Conservation (phyloP, 2,329 filamentous ascomycete genomes). For the Phyllosticta citribraziliensis region DNA sequence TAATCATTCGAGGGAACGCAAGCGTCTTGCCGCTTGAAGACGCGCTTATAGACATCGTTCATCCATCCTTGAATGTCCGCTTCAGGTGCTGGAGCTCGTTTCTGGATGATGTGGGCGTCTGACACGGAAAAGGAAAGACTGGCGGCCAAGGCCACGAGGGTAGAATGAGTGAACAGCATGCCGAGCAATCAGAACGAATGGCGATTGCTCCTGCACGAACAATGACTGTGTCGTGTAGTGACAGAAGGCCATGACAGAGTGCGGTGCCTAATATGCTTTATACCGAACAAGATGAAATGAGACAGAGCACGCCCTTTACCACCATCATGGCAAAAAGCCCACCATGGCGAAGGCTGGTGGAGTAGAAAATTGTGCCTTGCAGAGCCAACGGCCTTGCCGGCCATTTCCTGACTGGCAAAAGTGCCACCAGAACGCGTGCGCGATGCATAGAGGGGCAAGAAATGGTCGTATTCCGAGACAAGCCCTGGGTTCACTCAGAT, state of each 20-base stretch:
- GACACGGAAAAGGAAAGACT: constrained; percentile 20
- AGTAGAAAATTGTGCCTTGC: constrained; percentile 25
- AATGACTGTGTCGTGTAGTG: constrained; percentile 2
- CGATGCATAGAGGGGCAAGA: constrained; percentile 6
- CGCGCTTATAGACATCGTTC: not conserved
- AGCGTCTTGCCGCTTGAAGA: constrained; percentile 4
- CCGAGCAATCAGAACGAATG: constrained; percentile 23
- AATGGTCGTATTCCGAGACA: constrained; percentile 3
- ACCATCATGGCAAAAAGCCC: not conserved
- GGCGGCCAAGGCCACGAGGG: constrained; percentile 20
- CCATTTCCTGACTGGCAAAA: constrained; percentile 8
- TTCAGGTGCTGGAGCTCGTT: not conserved
- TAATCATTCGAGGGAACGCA: constrained; percentile 8
- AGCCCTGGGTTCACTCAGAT: constrained; percentile 1
- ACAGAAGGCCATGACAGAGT: not conserved
- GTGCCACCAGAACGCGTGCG: constrained; percentile 10
- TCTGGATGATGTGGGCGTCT: constrained; percentile 6
- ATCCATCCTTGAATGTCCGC: not conserved
- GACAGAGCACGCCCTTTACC: constrained; percentile 4
- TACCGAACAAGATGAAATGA: constrained; percentile 3
- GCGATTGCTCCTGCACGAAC: constrained; percentile 11
- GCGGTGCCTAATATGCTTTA: constrained; percentile 9
- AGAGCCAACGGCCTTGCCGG: constrained; percentile 16
- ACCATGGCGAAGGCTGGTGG: not conserved
- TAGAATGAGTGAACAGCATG: constrained; percentile 25